phyloP scores from a whole-genome alignment of 169 alveolate species.

The Theileria annulata region DNA sequence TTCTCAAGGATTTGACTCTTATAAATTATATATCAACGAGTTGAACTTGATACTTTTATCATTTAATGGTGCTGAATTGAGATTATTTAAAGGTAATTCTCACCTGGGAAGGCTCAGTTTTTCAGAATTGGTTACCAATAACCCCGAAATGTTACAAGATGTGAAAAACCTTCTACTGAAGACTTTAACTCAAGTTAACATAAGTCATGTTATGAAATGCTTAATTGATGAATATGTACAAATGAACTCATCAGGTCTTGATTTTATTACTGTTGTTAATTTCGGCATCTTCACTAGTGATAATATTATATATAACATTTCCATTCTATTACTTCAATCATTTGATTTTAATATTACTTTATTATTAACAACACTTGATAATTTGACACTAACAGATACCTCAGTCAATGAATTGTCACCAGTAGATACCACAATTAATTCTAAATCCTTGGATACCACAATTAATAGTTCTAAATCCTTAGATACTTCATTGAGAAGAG shows the following conservation, averaged over 20 bases:
- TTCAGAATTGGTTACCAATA: not conserved
- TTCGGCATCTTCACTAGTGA: not conserved
- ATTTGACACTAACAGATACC: not conserved
- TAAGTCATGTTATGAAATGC: not conserved
- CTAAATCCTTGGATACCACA: too few relatives aligned
- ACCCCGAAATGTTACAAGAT: not conserved
- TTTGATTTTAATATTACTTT: not conserved
- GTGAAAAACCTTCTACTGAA: not conserved
- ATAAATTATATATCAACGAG: not conserved
- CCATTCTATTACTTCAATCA: not conserved
- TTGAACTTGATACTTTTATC: not conserved
- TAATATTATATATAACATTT: too few relatives aligned
- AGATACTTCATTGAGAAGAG: not conserved
- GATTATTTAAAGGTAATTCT: not conserved
- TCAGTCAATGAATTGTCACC: too few relatives aligned
- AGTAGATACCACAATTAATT: too few relatives aligned
- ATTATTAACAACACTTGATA: not conserved
- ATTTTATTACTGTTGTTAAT: not conserved
- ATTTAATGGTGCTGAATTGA: not conserved
- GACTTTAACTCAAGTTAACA: not conserved
- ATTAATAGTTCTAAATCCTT: too few relatives aligned
- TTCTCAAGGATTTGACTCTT: not conserved
- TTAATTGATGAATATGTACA: not conserved
- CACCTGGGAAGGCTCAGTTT: not conserved
- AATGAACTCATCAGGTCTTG: not conserved